Conservation (phyloP, 202 grass and related monocot species). For the Elaeis oleifera region DNA sequence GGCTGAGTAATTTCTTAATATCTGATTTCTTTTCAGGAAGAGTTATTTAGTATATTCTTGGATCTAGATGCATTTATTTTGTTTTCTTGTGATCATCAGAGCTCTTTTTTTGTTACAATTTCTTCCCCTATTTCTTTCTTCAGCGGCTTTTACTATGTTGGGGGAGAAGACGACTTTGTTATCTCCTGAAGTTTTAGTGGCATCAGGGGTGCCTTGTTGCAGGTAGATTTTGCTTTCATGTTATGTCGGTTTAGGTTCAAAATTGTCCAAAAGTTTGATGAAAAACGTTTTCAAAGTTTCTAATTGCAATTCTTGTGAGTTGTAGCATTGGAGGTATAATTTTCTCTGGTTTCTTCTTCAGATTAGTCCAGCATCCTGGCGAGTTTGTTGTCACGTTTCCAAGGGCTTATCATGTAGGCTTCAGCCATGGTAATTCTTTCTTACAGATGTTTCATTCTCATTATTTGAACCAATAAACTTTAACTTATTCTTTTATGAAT, state of each 20-base stretch:
- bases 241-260: no score
- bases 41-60: no score
- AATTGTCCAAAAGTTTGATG: no score
- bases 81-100: background rate
- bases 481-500: no score
- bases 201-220: slow-evolving; percentile 71
- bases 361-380: slow-evolving; percentile 89
- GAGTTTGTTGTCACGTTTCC: slow-evolving; percentile 99
- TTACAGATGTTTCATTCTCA: no score
- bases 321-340: no score
- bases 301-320: no score
- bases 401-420: slow-evolving; percentile 89
- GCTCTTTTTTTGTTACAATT: background rate
- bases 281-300: no score
- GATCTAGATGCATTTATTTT: background rate
- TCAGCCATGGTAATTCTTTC: slow-evolving; percentile 73
- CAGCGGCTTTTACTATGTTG: slow-evolving; percentile 69
- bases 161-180: slow-evolving; percentile 94
- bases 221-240: slow-evolving; percentile 37
- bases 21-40: no score
- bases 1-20: slow-evolving; percentile 37
- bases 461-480: no score
- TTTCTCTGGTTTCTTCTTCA: slow-evolving; percentile 23
- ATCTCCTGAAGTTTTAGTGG: slow-evolving; percentile 72
- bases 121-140: slow-evolving; percentile 22